phyloP scores from a whole-genome alignment of 2,329 filamentous ascomycete genomes.

The Epichloe coenophiala region DNA sequence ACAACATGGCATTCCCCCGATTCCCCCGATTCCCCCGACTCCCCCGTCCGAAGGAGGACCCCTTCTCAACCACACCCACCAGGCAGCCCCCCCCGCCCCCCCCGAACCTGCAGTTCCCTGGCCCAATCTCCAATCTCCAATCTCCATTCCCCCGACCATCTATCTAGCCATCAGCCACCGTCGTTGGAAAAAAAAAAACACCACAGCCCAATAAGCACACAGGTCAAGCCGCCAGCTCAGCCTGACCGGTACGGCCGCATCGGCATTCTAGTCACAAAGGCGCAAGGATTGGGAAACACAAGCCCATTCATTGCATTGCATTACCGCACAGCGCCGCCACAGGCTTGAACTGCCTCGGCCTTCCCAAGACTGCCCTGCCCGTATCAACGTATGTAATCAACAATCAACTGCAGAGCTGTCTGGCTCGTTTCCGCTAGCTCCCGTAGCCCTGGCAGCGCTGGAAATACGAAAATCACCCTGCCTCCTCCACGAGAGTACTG shows the following conservation, averaged over 20 bases:
- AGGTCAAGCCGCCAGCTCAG: not conserved
- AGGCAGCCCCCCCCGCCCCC: too few species aligned
- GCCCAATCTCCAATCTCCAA: not conserved
- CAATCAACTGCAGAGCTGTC: too few species aligned
- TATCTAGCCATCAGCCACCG: conserved; percentile 2
- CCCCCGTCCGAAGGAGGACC: not conserved
- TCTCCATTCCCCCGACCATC: not conserved
- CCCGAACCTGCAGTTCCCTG: not conserved
- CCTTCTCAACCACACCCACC: not conserved
- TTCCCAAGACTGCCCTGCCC: too few species aligned
- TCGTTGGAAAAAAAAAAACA: not conserved
- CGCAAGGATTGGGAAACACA: not conserved
- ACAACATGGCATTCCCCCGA: not conserved
- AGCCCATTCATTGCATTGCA: not conserved
- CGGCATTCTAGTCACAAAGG: not conserved
- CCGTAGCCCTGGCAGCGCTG: not conserved
- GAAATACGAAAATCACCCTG: too few species aligned
- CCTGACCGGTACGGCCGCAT: not conserved
- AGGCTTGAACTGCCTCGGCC: too few species aligned
- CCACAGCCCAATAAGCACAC: not conserved
- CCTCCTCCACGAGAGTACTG: not conserved
- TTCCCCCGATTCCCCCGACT: too few species aligned
- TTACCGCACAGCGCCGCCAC: too few species aligned
- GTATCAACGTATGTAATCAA: too few species aligned
- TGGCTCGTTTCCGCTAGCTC: not conserved